phyloP scores from a whole-genome alignment of 192 early-diverging fungal genomes.

The Coemansia sp. region DNA sequence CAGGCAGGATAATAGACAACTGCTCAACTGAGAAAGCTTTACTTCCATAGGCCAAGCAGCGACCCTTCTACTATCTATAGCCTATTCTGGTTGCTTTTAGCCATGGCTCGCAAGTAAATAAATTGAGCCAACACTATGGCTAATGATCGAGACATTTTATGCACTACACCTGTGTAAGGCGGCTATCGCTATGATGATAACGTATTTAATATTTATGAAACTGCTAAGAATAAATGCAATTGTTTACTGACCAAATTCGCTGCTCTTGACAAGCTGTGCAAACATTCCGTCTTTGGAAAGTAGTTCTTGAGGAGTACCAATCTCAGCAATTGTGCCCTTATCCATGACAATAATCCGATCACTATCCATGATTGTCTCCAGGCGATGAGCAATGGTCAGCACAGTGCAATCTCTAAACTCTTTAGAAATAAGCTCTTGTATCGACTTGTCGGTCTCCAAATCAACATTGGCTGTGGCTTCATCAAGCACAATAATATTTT shows the following conservation, averaged over 20 bases:
- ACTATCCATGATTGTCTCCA: slow-evolving; percentile 67
- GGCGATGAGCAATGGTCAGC: slow-evolving; percentile 71
- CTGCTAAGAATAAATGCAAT: no score
- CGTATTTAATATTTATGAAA: no score
- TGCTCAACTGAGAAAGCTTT: no score
- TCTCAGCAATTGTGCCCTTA: slow-evolving; percentile 11
- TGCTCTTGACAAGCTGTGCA: slow-evolving; percentile 8
- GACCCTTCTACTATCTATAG: no score
- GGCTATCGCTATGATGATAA: no score
- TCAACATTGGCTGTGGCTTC: slow-evolving; percentile 70
- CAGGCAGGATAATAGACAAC: no score
- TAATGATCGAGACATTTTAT: no score
- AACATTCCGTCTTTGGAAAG: slow-evolving; percentile 14
- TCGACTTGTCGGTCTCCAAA: background rate
- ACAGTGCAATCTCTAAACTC: slow-evolving; percentile 57
- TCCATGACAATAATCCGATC: slow-evolving; percentile 74
- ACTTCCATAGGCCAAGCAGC: no score
- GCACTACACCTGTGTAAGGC: no score
- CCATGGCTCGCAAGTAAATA: no score
- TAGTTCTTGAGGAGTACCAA: slow-evolving; percentile 16
- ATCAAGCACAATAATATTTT: slow-evolving; percentile 64
- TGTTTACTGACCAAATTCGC: slow-evolving; percentile 5
- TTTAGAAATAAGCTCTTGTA: slow-evolving; percentile 39
- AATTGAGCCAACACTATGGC: no score
- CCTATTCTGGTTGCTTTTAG: no score